Evolutionary conservation across 1,139 yeast genomes (phyloP), one percentile per base, ranked within the genome.

Genomic region (Yamadazyma spencermartinsiae): DNA sequence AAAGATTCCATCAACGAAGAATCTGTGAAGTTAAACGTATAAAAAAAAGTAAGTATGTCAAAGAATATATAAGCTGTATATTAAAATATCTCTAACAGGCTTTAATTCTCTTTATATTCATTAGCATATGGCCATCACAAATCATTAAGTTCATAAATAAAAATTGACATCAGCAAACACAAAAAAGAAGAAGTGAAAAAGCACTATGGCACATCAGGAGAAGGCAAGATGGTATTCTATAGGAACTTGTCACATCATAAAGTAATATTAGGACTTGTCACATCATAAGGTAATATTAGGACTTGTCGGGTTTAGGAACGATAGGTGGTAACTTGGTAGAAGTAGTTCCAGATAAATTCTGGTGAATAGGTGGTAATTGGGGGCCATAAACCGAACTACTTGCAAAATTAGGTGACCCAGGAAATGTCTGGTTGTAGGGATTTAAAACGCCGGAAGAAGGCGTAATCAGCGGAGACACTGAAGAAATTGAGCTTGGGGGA

Each of bases 1-100:
- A 65, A 76, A 56, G 60, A 78, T 34, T 63, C 70, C 54, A 72
- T 94, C 53, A 75, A 80, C 52, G 64, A 71, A 37, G 88, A 82
- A 55, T 74, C 71, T 48, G 92, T 86, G 41, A 56, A 71, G 17
- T 72, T 72, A 52, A 69, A 61, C 46, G 78, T 72, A 45, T 68
- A 19, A 14, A 5, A 15, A 6, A 16, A 4, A 16, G 5, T 12
- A 18, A 8, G 6, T 30, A n/a, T 30, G 13, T 16, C 13, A 18
- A 9, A 8, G 12, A 25, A 25, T 25, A 25, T 9, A 25, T 13
- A 25, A 10, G 8, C n/a, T 25, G 6, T 7, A 25, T 25, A 8
- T 8, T 8, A 20, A 8, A 24, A 24, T 10, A 24, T 24, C 12
- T 10, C 27, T 20, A 8, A 10, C 10, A n/a, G n/a, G n/a, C n/a